Evolutionary conservation across 2,329 filamentous ascomycete species (phyloP).

Genomic region (Thermothelomyces thermophilus): DNA sequence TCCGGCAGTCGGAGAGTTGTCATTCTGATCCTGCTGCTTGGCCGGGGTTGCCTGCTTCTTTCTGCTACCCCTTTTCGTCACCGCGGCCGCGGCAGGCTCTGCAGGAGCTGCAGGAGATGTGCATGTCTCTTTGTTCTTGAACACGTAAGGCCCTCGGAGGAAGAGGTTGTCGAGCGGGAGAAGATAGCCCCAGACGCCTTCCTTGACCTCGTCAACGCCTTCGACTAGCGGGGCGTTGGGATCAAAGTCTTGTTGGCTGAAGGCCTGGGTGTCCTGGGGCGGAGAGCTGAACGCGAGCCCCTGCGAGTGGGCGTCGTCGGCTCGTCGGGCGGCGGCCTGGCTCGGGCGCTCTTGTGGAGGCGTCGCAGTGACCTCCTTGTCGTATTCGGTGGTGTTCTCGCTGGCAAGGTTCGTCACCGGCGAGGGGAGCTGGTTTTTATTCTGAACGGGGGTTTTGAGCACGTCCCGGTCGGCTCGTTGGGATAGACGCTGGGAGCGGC

Average conservation of each 20-base stretch:
- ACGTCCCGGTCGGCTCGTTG: conserved; percentile 39
- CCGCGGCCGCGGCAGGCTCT: conserved; percentile 25
- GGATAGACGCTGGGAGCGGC: conserved; percentile 65
- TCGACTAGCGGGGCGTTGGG: conserved; percentile 69
- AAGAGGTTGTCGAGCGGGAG: conserved; percentile 70
- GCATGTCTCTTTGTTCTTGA: conserved; percentile 69
- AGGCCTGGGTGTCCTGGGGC: conserved; percentile 65
- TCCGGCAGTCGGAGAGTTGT: conserved; percentile 58
- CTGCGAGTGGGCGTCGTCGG: conserved; percentile 42
- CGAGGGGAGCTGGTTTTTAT: conserved; percentile 68
- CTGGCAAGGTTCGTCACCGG: conserved; percentile 60
- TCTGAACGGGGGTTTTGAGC: conserved; percentile 50
- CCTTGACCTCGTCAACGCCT: conserved; percentile 72
- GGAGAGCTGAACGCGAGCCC: conserved; percentile 43
- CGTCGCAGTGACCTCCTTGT: conserved; percentile 65
- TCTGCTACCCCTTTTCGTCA: conserved; percentile 30
- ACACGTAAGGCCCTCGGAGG: conserved; percentile 58
- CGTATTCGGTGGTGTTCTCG: conserved; percentile 54
- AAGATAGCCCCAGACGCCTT: conserved; percentile 94
- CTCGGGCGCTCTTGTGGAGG: conserved; percentile 56
- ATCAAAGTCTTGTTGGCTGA: conserved; percentile 70
- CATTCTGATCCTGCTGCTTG: conserved; percentile 55
- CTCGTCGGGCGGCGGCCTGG: conserved; percentile 46
- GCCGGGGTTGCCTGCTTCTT: conserved; percentile 41
- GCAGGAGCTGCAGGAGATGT: conserved; percentile 47